Evolutionary conservation across 73 alveolate genomes (phyloP), one percentile per base, ranked within the genome.

Genomic region (Paramecium bursaria): DNA sequence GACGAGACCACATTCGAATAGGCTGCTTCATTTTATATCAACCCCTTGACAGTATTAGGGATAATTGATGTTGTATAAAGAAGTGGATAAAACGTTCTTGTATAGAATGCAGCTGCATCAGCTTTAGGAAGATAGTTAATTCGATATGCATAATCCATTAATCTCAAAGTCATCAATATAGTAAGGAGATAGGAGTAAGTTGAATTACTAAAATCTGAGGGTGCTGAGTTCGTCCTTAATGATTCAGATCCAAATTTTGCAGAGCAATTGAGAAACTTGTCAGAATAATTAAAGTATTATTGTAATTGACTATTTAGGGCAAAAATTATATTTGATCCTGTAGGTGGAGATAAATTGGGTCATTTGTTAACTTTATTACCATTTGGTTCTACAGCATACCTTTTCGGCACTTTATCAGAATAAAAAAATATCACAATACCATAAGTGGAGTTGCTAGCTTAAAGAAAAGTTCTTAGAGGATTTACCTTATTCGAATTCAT

Each of bases 21-120:
- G 55, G 98, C 94, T 3, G 92, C 93, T 3, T 50, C 67, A 51
- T 57, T 86, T 44, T 61, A 75, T 67, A 91, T 91, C 15, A 93
- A 93, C 46, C 98, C 98, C 25, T 35, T 93, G 27, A 91, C 98
- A 3, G 98, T 93, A 0, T 75, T 92, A 31, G 93, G 91, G 3
- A 51, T 93, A 29, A 48, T 87, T 5, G 96, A 93, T 2, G 74
- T 7, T 23, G 57, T 48, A 6, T 57, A 50, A 19, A 50, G 50
- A 9, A 33, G 47, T 7, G 74, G 91, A 42, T 90, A 88, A 10
- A 54, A 74, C 15, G 86, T 95, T 17, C 88, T 93, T 0, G 86
- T 91, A 10, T 46, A 74, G 39, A 87, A 92, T 51, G 98, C 95
- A 1, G 96, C 95, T 2, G 75, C 87, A 15, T 88, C 95, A 25